Evolutionary conservation across 164 flowering plant species (phyloP), one percentile per base, ranked within the genome.

Genomic region (Chimonanthus salicifolius): DNA sequence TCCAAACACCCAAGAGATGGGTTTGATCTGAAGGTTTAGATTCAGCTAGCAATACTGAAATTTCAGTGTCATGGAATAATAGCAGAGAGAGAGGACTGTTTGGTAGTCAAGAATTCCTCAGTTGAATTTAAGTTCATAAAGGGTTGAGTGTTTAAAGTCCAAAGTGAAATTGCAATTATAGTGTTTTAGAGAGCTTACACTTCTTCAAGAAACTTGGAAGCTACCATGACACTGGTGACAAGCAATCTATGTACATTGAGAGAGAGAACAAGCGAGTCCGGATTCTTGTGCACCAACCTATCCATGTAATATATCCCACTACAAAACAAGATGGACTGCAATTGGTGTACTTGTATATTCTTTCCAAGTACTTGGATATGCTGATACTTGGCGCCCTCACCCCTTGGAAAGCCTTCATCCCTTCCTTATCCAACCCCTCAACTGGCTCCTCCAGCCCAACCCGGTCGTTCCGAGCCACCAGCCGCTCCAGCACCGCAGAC

Each of bases 301-400:
- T 95, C 98, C 0, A 95, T 88, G 69, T 90, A 95, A 93, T 89
- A 74, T 77, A 95, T 1, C 90, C 98, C 54, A 93, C 92, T 77
- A 93, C 98, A 63, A 95, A 89, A 78, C 99, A 95, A 6, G 98
- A 87, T 0, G 99, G 98, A 72, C 97, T 90, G 69, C 99, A 95
- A 18, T 79, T 79, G 2, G 94, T 87, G 85, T 89, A 95, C 85
- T 90, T 91, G 82, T 85, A 91, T 11, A 95, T 81, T 80, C 99
- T 87, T 83, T 95, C 96, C 83, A 93, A 74, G 78, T 93, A 95
- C 77, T 90, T 91, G 13, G 82, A 74, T 68, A 95, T 82, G 76
- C 92, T 89, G 69, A 95, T 95, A 58, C 77, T 84, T 5, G 97
- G 99, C 2, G 98, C 84, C 68, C 97, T 81, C 49, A 88, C 91